These are phyloP conservation scores for Aureobasidium musti DNA, from an alignment of 2,329 filamentous ascomycete genomes.

Conservation along the genomic window DNA sequence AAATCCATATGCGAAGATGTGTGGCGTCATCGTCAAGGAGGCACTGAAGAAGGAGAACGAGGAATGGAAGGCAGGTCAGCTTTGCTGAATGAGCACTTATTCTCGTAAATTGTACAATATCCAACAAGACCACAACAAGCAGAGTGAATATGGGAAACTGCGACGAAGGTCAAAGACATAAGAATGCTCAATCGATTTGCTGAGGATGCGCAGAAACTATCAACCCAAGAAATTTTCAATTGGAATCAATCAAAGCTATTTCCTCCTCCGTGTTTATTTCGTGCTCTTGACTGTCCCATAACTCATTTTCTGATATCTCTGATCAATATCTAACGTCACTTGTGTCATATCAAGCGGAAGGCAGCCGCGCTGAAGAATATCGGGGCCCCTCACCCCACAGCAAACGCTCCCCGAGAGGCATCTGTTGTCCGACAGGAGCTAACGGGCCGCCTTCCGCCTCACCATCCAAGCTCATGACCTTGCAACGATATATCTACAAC, in stretches of 20 bases:
- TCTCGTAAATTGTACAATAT: background rate
- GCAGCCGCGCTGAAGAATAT: background rate
- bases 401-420: background rate
- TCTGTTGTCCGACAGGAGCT: background rate
- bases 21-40: conserved; percentile 62
- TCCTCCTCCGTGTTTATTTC: background rate
- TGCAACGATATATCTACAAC: background rate
- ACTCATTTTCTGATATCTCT: background rate
- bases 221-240: background rate
- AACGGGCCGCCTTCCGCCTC: conserved; percentile 22
- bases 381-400: conserved; percentile 2
- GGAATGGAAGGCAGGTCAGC: conserved; percentile 32
- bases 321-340: background rate
- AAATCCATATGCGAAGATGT: conserved; percentile 65
- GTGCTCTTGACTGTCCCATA: background rate
- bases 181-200: background rate
- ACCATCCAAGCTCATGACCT: conserved; percentile 1
- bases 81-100: background rate
- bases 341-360: background rate
- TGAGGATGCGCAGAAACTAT: background rate
- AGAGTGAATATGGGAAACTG: background rate
- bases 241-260: background rate
- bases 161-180: background rate
- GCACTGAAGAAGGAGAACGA: conserved; percentile 58
- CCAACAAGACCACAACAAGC: background rate